Percentiles rank a stretch among this genome's conserved stretches.
Conservation (phyloP, 1,284 basidiomycete genomes). For the Cryptococcus sp. region DNA sequence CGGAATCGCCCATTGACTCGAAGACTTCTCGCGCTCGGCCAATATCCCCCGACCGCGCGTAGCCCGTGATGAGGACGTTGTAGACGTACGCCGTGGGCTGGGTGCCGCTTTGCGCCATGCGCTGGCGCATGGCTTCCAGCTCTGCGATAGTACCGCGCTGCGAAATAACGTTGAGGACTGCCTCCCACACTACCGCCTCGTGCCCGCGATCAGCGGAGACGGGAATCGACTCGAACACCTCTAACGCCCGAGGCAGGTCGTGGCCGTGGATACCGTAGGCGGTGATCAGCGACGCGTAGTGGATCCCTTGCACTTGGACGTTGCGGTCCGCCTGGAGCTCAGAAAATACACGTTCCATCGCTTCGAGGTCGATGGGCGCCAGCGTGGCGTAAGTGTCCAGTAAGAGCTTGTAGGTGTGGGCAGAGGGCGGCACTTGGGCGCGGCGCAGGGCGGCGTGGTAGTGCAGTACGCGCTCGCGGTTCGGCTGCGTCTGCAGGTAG, state of each 20-base stretch:
- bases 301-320: constrained; percentile 73
- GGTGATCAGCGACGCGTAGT: constrained; percentile 91
- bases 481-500: constrained; percentile 85
- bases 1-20: constrained; percentile 79
- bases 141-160: constrained; percentile 78
- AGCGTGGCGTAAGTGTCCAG: constrained; percentile 88
- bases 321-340: constrained; percentile 60
- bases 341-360: constrained; percentile 75
- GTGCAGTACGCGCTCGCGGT: constrained; percentile 71
- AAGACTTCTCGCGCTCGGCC: constrained; percentile 75
- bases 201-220: constrained; percentile 36
- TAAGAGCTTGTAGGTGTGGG: constrained; percentile 93
- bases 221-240: constrained; percentile 75
- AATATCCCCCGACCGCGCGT: constrained; percentile 72
- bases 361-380: constrained; percentile 73
- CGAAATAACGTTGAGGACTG: constrained; percentile 84
- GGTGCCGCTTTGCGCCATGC: constrained; percentile 67
- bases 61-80: constrained; percentile 88
- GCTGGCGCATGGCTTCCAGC: constrained; percentile 67
- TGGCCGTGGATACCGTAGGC: constrained; percentile 81
- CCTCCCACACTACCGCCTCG: constrained; percentile 89
- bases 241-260: constrained; percentile 74
- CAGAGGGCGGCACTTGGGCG: constrained; percentile 70
- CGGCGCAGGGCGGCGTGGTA: constrained; percentile 73
- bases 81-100: constrained; percentile 95